Base-by-base conservation (phyloP, 2,329 filamentous ascomycete genomes). In the Diplodia intermedia region DNA sequence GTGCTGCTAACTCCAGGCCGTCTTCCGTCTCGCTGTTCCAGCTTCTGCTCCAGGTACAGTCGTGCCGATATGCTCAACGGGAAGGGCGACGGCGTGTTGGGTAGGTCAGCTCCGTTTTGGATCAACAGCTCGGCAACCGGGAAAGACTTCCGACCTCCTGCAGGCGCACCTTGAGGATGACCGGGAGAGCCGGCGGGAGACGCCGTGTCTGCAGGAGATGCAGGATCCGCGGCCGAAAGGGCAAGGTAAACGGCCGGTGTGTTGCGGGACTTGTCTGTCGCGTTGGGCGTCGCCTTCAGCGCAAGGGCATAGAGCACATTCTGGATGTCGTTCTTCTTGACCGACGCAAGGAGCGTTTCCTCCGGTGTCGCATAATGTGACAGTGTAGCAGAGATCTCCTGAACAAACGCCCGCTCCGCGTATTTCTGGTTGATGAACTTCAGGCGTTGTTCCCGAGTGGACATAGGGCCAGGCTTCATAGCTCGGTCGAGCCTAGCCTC, bases 391-490 rank as follows among this genome's bases (percentile, higher is more conserved):
- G 92, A 92, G 31, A 93, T 90, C 0, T 90, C 89, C 73, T 94
- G 90, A 4, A 99, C 90, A 73, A 88, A 98, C 4, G 88, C 87
- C 69, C 89, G 86, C 40, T 98, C 93, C 61, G 92, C 91, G 76
- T 99, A 99, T 79, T 99, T 99, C 67, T 91, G 86, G 0, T 93
- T 98, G 79, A 99, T 98, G 78, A 97, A 99, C 72, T 87, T 91
- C n/a, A 98, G 84, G 26, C 95, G 88, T 78, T 97, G 92, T 78
- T 99, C 95, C 50, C 95, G 88, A 6, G 89, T 94, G 29, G 94
- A 92, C 73, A 90, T 89, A 0, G 92, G 86, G 0, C 84, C 82
- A 4, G 93, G 93, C 76, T 97, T 98, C 55, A 86, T 75, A 6
- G 86, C 82, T 29, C 86, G 86, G 69, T 97, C 93, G 29, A 98